Conservation (phyloP, 1,284 basidiomycete species). For the Sporisorium reilianum region DNA sequence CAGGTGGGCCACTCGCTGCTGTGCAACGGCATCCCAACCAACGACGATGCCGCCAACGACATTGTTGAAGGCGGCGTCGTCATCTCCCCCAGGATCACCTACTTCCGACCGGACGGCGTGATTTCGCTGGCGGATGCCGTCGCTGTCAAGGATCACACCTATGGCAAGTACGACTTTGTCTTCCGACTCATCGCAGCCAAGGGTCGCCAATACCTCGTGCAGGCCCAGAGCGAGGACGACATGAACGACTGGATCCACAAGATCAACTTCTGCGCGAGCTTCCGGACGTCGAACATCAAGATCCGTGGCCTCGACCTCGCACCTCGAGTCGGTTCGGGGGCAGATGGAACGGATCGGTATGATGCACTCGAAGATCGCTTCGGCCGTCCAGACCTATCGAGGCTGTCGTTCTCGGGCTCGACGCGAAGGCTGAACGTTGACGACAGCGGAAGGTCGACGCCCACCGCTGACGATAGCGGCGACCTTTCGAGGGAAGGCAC, state of each 20-base stretch:
- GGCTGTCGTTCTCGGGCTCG: slow-evolving; percentile 31
- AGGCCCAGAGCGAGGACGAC: slow-evolving; percentile 79
- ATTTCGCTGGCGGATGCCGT: slow-evolving; percentile 75
- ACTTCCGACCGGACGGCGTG: slow-evolving; percentile 87
- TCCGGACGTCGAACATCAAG: slow-evolving; percentile 85
- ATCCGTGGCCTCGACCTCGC: slow-evolving; percentile 76
- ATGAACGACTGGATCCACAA: slow-evolving; percentile 91
- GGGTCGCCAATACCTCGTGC: slow-evolving; percentile 81
- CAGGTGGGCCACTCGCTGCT: slow-evolving; percentile 52
- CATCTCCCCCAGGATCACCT: slow-evolving; percentile 73
- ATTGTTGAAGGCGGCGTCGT: slow-evolving; percentile 64
- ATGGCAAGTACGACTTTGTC: slow-evolving; percentile 76
- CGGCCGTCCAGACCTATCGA: slow-evolving; percentile 14
- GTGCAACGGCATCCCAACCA: slow-evolving; percentile 42
- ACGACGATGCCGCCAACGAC: slow-evolving; percentile 12
- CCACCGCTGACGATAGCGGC: slow-evolving; percentile 25
- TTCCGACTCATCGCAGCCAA: slow-evolving; percentile 79
- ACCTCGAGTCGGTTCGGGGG: slow-evolving; percentile 21
- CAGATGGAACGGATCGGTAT: slow-evolving; percentile 62
- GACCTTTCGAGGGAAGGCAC: slow-evolving; percentile 19
- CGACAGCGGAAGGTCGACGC: slow-evolving; percentile 36
- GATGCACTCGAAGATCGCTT: slow-evolving; percentile 43
- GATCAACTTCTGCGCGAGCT: slow-evolving; percentile 94
- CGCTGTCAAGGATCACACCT: slow-evolving; percentile 59
- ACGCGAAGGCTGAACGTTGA: slow-evolving; percentile 16